Conservation (phyloP, 2,329 filamentous ascomycete genomes). For the Teratosphaeria destructans region DNA sequence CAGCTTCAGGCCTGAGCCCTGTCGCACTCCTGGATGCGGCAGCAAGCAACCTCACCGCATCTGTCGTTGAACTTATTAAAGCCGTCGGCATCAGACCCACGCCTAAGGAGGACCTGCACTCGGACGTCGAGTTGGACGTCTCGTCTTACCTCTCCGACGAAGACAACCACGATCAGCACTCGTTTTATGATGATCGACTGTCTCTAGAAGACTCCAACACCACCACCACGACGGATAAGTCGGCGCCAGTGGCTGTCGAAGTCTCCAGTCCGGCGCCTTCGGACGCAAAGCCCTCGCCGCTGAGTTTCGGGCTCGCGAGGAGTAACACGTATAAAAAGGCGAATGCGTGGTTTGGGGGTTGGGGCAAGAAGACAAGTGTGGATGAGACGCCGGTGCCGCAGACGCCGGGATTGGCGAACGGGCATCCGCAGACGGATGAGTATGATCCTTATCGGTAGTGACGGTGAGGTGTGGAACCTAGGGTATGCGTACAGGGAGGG, state of each 20-base stretch:
- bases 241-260: not conserved
- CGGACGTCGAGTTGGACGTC: constrained; percentile 5
- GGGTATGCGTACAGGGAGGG: not conserved
- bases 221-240: not conserved
- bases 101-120: constrained; percentile 1
- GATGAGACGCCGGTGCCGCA: constrained; percentile 1
- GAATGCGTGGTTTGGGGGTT: constrained; percentile 8
- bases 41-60: constrained; percentile 76
- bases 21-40: constrained; percentile 91
- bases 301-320: constrained; percentile 4
- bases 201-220: not conserved
- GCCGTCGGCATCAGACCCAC: constrained; percentile 63
- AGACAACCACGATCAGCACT: not conserved
- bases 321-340: constrained; percentile 6
- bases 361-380: constrained; percentile 7
- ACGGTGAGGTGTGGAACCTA: not conserved
- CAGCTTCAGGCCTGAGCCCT: constrained; percentile 73
- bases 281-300: constrained; percentile 3
- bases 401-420: not conserved
- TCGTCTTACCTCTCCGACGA: not conserved
- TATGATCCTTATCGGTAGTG: constrained; percentile 10
- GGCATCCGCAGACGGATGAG: not conserved
- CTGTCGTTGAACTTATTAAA: constrained; percentile 76
- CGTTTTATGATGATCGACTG: constrained; percentile 9
- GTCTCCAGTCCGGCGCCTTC: not conserved